Base-by-base conservation (phyloP, 176 grass and related monocot species). In the Chloris gayana region DNA sequence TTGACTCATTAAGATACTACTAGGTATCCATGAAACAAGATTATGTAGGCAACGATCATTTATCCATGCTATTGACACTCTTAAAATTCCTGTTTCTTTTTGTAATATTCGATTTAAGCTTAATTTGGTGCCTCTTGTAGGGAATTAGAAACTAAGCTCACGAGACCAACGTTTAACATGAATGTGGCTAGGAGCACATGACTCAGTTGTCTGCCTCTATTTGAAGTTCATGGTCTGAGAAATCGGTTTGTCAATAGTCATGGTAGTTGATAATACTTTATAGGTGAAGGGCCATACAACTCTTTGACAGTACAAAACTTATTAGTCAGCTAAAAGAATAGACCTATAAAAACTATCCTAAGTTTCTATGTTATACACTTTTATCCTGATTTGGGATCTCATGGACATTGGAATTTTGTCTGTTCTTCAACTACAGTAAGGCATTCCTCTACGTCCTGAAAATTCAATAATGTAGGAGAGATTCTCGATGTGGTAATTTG, bases 221-320 rank as follows among this genome's bases (percentile, higher is more conserved):
- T 26, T 71, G 54, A 63, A 26, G 41, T 63, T 72, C n/a, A 66
- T 75, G 67, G 57, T 37, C 19, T 41, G 67, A 41, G 18, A 32
- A 58, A 53, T 1, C 22, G 39, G 19, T 78, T 21, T 1, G 10
- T 62, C 22, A 30, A 26, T 8, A 13, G 14, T 30, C 37, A 76
- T 76, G 24, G 9, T 62, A 44, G 35, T 22, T 84, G 15, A 38
- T 39, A 38, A 10, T 57, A 57, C 7, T 17, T 60, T 60, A 5
- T 27, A 60, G 24, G 14, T 30, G 1, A 24, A 79, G 45, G 58
- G 5, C 1, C 4, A 64, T 31, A 13, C 41, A 30, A 72, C 59
- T 64, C 4, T 69, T 42, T 10, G 3, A 1, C 46, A 69, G 29
- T 22, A 61, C 8, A 25, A 51, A 27, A 12, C 10, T 35, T 58